Evolutionary conservation across 2,329 filamentous ascomycete species (phyloP), one percentile per base, ranked within the genome.

Genomic region (Biscogniauxia mediterranea): DNA sequence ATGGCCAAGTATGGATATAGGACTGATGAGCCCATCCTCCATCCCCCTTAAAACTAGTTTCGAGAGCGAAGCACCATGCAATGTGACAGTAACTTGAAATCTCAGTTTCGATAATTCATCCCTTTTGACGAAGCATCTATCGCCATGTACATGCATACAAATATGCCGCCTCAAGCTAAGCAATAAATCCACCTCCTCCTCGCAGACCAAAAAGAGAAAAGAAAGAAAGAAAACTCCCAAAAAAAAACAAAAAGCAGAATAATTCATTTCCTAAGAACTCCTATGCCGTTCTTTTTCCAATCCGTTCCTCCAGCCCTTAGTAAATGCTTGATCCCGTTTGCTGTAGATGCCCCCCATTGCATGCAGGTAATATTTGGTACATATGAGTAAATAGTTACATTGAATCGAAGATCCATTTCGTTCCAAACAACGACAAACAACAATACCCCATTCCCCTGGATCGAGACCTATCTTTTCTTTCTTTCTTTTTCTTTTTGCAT

Each of bases 51-150:
- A 58, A 58, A 52, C 26, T 49, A 57, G 56, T 61, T 57, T 58
- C 46, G 59, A 66, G 59, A 59, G 63, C 61, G 5, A 61, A 26
- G 42, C 55, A 56, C 52, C 57, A 46, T 46, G 38, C 38, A 46
- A 46, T 46, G 38, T n/a, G 38, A 46, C 38, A 46, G 11, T 46
- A 46, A 46, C 15, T 46, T 46, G 38, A 46, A 46, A 46, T 17
- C 55, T 46, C 17, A n/a, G 15, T n/a, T 55, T 17, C 54, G 19
- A 20, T 25, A 19, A 15, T 6, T 38, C 57, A 58, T 52, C 56
- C 59, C 58, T 64, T 59, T 65, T 65, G 58, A 64, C 63, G 63
- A 64, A 63, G 59, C 65, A 64, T 67, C 63, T 67, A 67, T 67
- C 42, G 55, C 65, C 65, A 57, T 64, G 61, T 67, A 67, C 65